Evolutionary conservation across 1,284 basidiomycete genomes (phyloP).

Genomic region (Singerocomus rubriflavus): DNA sequence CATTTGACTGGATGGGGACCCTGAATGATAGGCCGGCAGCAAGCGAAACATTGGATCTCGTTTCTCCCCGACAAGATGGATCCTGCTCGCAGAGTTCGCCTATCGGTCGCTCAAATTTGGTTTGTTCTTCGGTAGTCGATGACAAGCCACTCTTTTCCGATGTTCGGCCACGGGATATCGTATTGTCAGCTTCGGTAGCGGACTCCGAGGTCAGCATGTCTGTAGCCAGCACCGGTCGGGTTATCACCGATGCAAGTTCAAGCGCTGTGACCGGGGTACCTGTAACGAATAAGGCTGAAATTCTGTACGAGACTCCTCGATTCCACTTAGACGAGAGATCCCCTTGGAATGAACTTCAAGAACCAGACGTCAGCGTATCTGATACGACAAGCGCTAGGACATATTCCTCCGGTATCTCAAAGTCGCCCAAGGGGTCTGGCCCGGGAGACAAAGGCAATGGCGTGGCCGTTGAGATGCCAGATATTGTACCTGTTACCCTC

Average conservation of each 20-base stretch:
- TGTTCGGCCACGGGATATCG: neutral
- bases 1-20: neutral
- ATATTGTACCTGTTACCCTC: neutral
- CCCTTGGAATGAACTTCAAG: neutral
- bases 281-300: neutral
- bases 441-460: neutral
- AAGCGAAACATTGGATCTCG: neutral
- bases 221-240: neutral
- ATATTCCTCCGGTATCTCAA: neutral
- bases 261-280: neutral
- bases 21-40: neutral
- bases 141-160: neutral
- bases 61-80: neutral
- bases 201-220: neutral
- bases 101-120: neutral
- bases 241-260: neutral
- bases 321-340: neutral
- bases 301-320: slow-evolving; percentile 5
- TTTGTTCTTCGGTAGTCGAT: neutral
- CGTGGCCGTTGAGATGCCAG: neutral
- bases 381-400: neutral
- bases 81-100: neutral
- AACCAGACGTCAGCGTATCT: neutral
- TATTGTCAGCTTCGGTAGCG: neutral
- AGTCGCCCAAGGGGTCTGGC: neutral